Evolutionary conservation across 768 basidiomycete species (phyloP).

Genomic region (Boletus sensibilis): DNA sequence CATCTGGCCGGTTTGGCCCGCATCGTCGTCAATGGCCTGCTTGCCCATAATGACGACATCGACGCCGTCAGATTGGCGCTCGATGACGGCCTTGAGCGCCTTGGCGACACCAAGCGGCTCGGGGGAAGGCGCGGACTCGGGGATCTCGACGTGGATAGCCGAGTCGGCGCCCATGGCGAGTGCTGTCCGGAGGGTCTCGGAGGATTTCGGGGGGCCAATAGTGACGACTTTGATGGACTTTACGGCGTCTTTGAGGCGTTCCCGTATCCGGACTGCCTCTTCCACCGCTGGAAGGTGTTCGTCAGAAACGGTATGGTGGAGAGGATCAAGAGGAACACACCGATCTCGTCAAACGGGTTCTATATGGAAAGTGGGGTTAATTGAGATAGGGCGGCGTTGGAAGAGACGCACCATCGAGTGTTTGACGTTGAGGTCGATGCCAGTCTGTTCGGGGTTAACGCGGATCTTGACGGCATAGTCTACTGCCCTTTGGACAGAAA

Average conservation of each 20-base stretch:
- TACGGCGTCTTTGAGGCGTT: constrained; percentile 71
- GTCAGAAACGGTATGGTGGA: background rate
- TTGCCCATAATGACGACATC: constrained; percentile 96
- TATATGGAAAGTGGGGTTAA: constrained; percentile 31
- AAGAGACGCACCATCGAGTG: constrained; percentile 85
- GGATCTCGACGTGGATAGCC: constrained; percentile 85
- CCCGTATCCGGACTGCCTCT: constrained; percentile 93
- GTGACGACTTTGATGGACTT: constrained; percentile 89
- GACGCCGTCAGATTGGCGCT: constrained; percentile 55
- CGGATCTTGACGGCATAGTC: constrained; percentile 99
- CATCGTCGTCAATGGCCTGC: constrained; percentile 97
- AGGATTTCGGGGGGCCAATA: constrained; percentile 89
- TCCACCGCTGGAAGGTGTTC: constrained; percentile 69
- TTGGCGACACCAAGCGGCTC: constrained; percentile 94
- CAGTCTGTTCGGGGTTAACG: constrained; percentile 92
- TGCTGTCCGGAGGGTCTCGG: constrained; percentile 91
- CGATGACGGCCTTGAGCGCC: constrained; percentile 74
- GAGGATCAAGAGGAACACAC: constrained; percentile 38
- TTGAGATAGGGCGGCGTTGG: background rate
- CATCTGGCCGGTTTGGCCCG: constrained; percentile 96
- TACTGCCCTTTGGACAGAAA: constrained; percentile 59
- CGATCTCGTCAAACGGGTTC: constrained; percentile 99
- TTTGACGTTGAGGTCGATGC: constrained; percentile 95
- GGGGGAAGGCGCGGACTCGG: constrained; percentile 67
- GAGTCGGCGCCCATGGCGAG: constrained; percentile 98